These are phyloP conservation scores for Corrigiola litoralis DNA, from an alignment of 179 eudicot species.

Conservation along the genomic window DNA sequence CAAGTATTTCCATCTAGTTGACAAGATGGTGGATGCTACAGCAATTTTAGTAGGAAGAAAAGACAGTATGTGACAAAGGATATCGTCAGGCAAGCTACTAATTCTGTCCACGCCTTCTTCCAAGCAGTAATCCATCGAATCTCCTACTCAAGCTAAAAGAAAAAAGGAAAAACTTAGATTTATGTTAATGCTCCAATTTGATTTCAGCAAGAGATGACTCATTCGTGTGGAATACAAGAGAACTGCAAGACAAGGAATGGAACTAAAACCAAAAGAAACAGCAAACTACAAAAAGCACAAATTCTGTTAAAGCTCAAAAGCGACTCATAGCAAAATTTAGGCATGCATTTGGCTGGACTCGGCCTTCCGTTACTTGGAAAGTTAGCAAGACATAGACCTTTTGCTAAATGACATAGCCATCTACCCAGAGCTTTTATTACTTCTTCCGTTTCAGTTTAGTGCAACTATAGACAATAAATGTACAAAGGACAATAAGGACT, in stretches of 20 bases:
- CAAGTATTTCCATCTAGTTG: slow-evolving; percentile 29
- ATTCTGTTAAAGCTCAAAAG: background rate
- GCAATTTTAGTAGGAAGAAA: slow-evolving; percentile 32
- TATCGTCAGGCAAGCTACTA: slow-evolving; percentile 30
- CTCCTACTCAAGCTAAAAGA: background rate
- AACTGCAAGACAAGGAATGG: background rate
- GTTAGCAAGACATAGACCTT: background rate
- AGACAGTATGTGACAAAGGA: slow-evolving; percentile 29
- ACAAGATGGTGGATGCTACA: slow-evolving; percentile 26
- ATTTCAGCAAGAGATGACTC: background rate
- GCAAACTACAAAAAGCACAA: background rate
- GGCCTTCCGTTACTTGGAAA: background rate
- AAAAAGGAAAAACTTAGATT: background rate
- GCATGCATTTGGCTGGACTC: background rate
- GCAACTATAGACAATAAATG: background rate
- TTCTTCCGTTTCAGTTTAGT: background rate
- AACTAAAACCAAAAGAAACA: background rate
- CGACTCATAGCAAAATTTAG: background rate
- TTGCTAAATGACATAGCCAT: background rate
- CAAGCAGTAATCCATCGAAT: slow-evolving; percentile 4
- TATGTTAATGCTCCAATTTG: background rate
- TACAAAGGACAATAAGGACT: background rate
- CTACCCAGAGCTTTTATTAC: background rate
- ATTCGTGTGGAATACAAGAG: background rate
- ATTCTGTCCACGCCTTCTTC: slow-evolving; percentile 24